Evolutionary conservation across 1,139 yeast species (phyloP).

Genomic region (Geotrichum fermentans): DNA sequence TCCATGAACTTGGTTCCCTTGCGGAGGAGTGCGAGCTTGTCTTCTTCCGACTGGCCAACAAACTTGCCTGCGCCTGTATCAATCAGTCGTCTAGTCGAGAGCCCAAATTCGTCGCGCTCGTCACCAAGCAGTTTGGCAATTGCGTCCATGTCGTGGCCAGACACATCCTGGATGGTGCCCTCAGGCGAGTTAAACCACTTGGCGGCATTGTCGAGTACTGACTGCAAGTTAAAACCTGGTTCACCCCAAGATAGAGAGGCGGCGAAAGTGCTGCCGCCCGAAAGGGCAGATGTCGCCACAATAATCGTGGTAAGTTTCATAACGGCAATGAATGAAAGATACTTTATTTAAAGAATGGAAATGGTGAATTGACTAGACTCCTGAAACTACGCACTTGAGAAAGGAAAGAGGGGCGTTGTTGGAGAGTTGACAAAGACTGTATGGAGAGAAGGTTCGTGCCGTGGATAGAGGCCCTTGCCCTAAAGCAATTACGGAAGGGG

Average conservation of each 20-base stretch:
- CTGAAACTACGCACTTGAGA: too few relatives aligned
- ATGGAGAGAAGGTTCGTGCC: too few relatives aligned
- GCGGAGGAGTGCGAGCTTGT: slow-evolving; percentile 4
- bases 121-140: neutral
- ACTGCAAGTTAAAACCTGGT: neutral
- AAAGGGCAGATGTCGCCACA: neutral
- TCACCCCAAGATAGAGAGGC: neutral
- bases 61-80: slow-evolving; percentile 1
- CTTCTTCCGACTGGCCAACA: neutral
- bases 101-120: neutral
- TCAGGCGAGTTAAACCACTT: neutral
- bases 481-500: too few relatives aligned
- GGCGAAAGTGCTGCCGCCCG: neutral
- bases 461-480: too few relatives aligned
- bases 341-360: too few relatives aligned
- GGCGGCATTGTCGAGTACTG: neutral
- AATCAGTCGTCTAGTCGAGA: neutral
- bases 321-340: too few relatives aligned
- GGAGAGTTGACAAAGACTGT: too few relatives aligned
- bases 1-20: slow-evolving; percentile 17
- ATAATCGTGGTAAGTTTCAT: slow-evolving; percentile 1
- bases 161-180: neutral
- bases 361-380: too few relatives aligned
- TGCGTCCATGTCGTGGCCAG: neutral
- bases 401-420: too few relatives aligned